Percentiles rank a stretch among this genome's conserved stretches.
Evolutionary conservation across 1,284 basidiomycete species (phyloP).

Genomic region (Austroboletus sp.): DNA sequence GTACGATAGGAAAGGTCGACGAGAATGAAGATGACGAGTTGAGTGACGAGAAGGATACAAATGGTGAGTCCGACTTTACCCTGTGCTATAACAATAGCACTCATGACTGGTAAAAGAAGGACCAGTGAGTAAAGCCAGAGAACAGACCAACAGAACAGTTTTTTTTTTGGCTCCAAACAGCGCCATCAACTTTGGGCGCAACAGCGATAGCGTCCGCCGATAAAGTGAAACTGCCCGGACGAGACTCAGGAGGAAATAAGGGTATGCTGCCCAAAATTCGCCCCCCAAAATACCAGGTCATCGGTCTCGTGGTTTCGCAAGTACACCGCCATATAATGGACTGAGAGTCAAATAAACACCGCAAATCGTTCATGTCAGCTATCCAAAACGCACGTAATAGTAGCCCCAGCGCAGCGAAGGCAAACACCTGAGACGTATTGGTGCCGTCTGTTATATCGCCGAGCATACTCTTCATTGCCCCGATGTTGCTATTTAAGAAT

Average conservation of each 20-base stretch:
- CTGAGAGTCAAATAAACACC: slow-evolving; percentile 46
- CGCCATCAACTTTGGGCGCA: slow-evolving; percentile 52
- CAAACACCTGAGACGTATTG: slow-evolving; percentile 30
- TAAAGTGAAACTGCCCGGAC: slow-evolving; percentile 55
- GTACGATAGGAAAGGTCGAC: slow-evolving; percentile 27
- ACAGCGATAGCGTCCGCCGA: slow-evolving; percentile 53
- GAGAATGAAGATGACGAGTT: slow-evolving; percentile 24
- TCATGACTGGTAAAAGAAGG: slow-evolving; percentile 55
- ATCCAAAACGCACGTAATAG: slow-evolving; percentile 23
- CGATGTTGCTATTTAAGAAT: slow-evolving; percentile 31
- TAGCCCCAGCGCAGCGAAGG: slow-evolving; percentile 19
- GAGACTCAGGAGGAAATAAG: slow-evolving; percentile 51
- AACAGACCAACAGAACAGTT: slow-evolving; percentile 48
- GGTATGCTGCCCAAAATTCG: slow-evolving; percentile 46
- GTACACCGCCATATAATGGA: slow-evolving; percentile 44
- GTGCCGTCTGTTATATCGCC: slow-evolving; percentile 46
- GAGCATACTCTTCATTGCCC: slow-evolving; percentile 32
- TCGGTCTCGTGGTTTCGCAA: slow-evolving; percentile 41
- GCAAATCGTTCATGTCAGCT: background rate
- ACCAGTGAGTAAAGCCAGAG: slow-evolving; percentile 46
- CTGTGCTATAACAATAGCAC: slow-evolving; percentile 20
- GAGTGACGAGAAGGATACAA: slow-evolving; percentile 31
- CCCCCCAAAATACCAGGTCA: slow-evolving; percentile 42
- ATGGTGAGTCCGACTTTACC: slow-evolving; percentile 20
- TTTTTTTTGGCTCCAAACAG: slow-evolving; percentile 54